A percentile compares a stretch with the other conserved stretches of the same genome.
Evolutionary conservation across 768 basidiomycete species (phyloP).

Genomic region (Leccinum sublutescens): DNA sequence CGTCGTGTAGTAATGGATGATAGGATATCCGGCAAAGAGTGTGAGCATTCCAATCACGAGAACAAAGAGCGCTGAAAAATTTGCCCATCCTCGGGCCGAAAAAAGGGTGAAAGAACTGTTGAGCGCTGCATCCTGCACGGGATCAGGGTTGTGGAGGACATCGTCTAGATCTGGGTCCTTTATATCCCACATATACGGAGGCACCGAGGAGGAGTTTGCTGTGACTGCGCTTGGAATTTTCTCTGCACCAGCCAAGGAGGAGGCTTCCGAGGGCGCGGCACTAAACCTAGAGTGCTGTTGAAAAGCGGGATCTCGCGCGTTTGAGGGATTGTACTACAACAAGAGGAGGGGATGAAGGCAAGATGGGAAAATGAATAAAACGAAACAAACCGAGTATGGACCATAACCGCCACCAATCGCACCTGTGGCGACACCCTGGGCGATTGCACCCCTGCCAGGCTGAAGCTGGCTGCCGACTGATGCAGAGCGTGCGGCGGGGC

Average conservation of each 20-base stretch:
- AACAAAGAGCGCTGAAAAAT: slow-evolving; percentile 69
- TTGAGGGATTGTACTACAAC: slow-evolving; percentile 54
- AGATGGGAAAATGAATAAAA: background rate
- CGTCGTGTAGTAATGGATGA: slow-evolving; percentile 56
- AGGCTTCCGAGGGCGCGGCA: slow-evolving; percentile 47
- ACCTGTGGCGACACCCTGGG: slow-evolving; percentile 78
- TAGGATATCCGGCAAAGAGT: slow-evolving; percentile 88
- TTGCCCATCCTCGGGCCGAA: slow-evolving; percentile 81
- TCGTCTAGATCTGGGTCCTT: slow-evolving; percentile 89
- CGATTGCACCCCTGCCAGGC: slow-evolving; percentile 53
- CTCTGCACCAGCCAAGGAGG: slow-evolving; percentile 37
- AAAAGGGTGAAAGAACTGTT: slow-evolving; percentile 68
- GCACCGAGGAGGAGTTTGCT: slow-evolving; percentile 59
- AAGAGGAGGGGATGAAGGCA: slow-evolving; percentile 5
- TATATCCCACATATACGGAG: slow-evolving; percentile 72
- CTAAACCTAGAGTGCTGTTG: slow-evolving; percentile 57
- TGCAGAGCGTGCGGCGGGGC: slow-evolving; percentile 28
- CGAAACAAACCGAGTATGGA: slow-evolving; percentile 72
- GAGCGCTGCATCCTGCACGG: slow-evolving; percentile 60
- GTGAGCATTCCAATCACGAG: slow-evolving; percentile 67
- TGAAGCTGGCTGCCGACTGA: slow-evolving; percentile 30
- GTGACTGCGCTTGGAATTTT: slow-evolving; percentile 31
- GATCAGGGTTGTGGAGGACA: slow-evolving; percentile 84
- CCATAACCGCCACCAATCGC: slow-evolving; percentile 79
- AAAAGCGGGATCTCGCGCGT: slow-evolving; percentile 39